Percentiles rank a stretch among this genome's conserved stretches.
Evolutionary conservation across 495 filamentous ascomycete genomes (phyloP).

Genomic region (Aspergillus asperescens): DNA sequence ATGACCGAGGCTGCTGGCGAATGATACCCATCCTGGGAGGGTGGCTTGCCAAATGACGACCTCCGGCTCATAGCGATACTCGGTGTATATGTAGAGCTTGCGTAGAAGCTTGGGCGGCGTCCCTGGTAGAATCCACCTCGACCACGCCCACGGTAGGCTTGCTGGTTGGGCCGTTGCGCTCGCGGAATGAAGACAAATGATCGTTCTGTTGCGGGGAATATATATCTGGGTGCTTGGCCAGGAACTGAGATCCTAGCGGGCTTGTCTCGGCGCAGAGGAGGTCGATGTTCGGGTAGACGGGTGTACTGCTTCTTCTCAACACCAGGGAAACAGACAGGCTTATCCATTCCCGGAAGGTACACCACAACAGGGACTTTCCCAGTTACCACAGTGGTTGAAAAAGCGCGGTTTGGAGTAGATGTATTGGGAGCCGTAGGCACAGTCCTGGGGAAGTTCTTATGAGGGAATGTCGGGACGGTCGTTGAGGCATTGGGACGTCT

Average conservation of each 20-base stretch:
- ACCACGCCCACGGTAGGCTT: slow-evolving; percentile 63
- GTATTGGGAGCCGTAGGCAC: slow-evolving; percentile 44
- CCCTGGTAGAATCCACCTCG: slow-evolving; percentile 65
- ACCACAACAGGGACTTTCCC: slow-evolving; percentile 83
- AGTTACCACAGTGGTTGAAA: slow-evolving; percentile 60
- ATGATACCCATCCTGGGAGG: slow-evolving; percentile 66
- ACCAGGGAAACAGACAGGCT: slow-evolving; percentile 62
- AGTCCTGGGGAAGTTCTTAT: slow-evolving; percentile 28
- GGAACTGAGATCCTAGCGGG: slow-evolving; percentile 93
- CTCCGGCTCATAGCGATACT: slow-evolving; percentile 87
- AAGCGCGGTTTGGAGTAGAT: slow-evolving; percentile 58
- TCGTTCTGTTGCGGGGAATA: slow-evolving; percentile 80
- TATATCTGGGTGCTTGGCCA: slow-evolving; percentile 69
- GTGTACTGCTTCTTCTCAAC: slow-evolving; percentile 82
- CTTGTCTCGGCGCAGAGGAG: slow-evolving; percentile 91
- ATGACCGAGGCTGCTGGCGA: slow-evolving; percentile 75
- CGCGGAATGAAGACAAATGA: slow-evolving; percentile 98
- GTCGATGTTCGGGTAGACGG: slow-evolving; percentile 88
- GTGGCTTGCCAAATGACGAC: slow-evolving; percentile 75
- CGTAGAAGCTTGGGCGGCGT: slow-evolving; percentile 75
- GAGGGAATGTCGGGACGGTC: slow-evolving; percentile 21
- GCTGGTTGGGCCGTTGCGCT: slow-evolving; percentile 86
- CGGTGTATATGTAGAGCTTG: slow-evolving; percentile 78
- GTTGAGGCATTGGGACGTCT: slow-evolving; percentile 19
- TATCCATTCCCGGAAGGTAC: slow-evolving; percentile 66